Conservation (phyloP, 805 yeast genomes). For the Metschnikowia shivogae region DNA sequence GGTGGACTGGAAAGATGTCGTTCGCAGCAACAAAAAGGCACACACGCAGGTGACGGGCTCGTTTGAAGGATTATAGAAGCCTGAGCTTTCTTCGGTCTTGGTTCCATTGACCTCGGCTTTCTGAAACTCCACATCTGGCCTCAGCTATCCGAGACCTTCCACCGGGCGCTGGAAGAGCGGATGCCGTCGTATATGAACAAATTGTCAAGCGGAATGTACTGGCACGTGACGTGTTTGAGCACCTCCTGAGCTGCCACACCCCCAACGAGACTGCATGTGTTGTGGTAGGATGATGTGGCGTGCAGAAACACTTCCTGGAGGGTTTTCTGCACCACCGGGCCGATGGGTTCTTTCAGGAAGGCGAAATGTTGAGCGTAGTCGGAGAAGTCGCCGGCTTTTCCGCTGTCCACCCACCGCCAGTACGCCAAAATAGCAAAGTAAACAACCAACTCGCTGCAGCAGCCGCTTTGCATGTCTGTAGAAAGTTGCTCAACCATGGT, state of each 20-base stretch:
- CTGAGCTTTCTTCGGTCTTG: background rate
- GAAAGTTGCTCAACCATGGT: background rate
- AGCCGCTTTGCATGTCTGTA: background rate
- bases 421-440: constrained; percentile 43
- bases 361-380: constrained; percentile 20
- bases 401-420: constrained; percentile 21
- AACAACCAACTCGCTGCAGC: constrained; percentile 22
- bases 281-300: constrained; percentile 46
- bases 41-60: constrained; percentile 45
- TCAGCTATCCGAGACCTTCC: constrained; percentile 21
- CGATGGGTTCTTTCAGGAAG: constrained; percentile 16
- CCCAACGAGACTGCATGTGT: constrained; percentile 67
- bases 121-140: background rate
- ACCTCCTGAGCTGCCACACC: constrained; percentile 86
- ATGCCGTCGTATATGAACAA: constrained; percentile 72
- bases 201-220: constrained; percentile 75
- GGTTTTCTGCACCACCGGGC: constrained; percentile 11
- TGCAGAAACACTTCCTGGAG: constrained; percentile 35
- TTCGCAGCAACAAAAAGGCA: constrained; percentile 56
- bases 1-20: constrained; percentile 86
- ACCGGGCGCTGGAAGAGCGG: constrained; percentile 43
- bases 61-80: constrained; percentile 48
- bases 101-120: background rate
- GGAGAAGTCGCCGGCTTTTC: constrained; percentile 20
- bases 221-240: constrained; percentile 69